Evolutionary conservation across 495 filamentous ascomycete genomes (phyloP).

Genomic region (Talaromyces borbonicus): DNA sequence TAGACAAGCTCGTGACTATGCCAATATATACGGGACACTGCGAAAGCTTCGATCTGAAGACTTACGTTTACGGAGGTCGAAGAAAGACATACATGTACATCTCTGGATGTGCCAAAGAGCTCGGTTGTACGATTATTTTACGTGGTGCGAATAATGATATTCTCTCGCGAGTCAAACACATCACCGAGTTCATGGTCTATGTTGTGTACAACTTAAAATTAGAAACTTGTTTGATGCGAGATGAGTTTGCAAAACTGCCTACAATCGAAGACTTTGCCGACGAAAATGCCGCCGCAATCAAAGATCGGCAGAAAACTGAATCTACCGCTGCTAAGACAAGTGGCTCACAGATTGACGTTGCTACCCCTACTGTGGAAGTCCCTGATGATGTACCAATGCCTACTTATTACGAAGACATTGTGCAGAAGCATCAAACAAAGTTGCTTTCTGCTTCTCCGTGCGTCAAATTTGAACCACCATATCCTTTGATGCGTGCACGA

Average conservation of each 20-base stretch:
- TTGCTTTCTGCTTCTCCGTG: slow-evolving; percentile 95
- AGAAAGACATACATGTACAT: slow-evolving; percentile 96
- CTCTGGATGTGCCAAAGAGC: slow-evolving; percentile 81
- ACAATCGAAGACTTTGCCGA: slow-evolving; percentile 32
- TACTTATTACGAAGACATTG: slow-evolving; percentile 88
- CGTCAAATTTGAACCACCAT: slow-evolving; percentile 88
- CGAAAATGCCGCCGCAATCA: neutral
- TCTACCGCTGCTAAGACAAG: slow-evolving; percentile 9
- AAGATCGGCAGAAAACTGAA: too few relatives aligned
- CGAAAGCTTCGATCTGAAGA: slow-evolving; percentile 87
- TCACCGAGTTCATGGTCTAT: slow-evolving; percentile 98
- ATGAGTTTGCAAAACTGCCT: slow-evolving; percentile 86
- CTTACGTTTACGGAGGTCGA: slow-evolving; percentile 68
- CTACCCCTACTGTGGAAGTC: slow-evolving; percentile 44
- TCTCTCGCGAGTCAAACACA: slow-evolving; percentile 74
- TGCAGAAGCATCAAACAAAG: slow-evolving; percentile 81
- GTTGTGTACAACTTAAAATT: slow-evolving; percentile 97
- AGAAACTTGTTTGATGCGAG: slow-evolving; percentile 91
- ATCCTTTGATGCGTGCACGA: slow-evolving; percentile 81
- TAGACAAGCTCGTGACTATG: slow-evolving; percentile 83
- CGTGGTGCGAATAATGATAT: slow-evolving; percentile 65
- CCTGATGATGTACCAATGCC: slow-evolving; percentile 84
- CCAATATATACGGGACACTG: slow-evolving; percentile 72
- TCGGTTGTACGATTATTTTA: slow-evolving; percentile 93
- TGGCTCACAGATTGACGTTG: neutral